Evolutionary conservation across 1,284 basidiomycete genomes (phyloP), one percentile per base, ranked within the genome.

Genomic region (Cryptococcus sp.): DNA sequence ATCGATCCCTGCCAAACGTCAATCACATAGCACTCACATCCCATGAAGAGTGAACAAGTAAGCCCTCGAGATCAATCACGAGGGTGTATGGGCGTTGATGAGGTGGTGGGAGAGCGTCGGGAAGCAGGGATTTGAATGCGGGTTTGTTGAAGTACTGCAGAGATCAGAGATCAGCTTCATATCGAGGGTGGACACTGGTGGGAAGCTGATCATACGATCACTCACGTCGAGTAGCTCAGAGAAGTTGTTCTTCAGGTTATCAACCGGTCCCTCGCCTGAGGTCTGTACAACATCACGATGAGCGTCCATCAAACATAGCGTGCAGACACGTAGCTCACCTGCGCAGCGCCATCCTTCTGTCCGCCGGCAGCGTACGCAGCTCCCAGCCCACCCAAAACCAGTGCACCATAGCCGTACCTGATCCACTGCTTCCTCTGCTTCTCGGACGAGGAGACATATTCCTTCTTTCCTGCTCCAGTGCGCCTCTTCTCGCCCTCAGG

Each of bases 21-120:
- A 35, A 35, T 35, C 31, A 35, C 13, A 35, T 2, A 8, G 13
- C 31, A 85, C 91, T 74, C 70, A 94, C 92, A 82, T 94, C 91
- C 95, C 95, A 99, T 2, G 87, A 88, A 16, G 90, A 93, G 31
- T 90, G 89, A 20, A 98, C 85, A 19, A 99, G 84, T 22, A 99
- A 82, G 72, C 96, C 94, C 67, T 99, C 95, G 23, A 99, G 81
- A 47, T 93, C 94, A 48, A 99, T 80, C 3, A 98, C 83, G 40
- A 99, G 84, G 0, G 94, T 98, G 80, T 92, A 96, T 1, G 92
- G 93, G 55, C 93, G 89, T 77, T 90, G 87, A 68, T 92, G 87
- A 4, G 90, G 89, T 47, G 87, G 82, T 4, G 93, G 91, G 49
- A 91, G 82, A 5, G 89, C 89, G 56, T 91, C 89, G 0, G 96